Conservation (phyloP, 345 rosid species). For the Eucalyptus brandiana region DNA sequence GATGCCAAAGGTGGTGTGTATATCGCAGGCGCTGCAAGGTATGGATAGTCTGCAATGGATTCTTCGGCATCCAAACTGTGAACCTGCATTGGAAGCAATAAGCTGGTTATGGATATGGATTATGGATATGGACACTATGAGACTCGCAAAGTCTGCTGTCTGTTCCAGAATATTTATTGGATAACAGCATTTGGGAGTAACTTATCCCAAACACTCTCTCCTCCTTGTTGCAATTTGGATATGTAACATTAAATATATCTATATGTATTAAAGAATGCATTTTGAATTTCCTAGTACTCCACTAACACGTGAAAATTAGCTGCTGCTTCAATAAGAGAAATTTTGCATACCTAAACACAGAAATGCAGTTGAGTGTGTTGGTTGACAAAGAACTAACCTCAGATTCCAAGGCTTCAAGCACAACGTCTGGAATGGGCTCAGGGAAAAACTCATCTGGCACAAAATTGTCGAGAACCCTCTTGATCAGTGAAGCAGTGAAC, state of each 20-base stretch:
- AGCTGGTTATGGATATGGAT: background rate
- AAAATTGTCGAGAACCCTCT: constrained; percentile 60
- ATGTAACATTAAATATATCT: background rate
- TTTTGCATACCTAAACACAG: background rate
- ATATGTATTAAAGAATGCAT: background rate
- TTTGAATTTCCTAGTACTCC: background rate
- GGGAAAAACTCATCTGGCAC: constrained; percentile 89
- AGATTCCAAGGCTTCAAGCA: constrained; percentile 63
- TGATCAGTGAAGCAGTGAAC: constrained; percentile 69
- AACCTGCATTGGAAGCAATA: constrained; percentile 18
- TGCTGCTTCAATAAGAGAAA: background rate
- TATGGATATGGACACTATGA: background rate
- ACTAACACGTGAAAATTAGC: background rate
- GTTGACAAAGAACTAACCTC: constrained; percentile 38
- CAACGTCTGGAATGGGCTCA: constrained; percentile 69
- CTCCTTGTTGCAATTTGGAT: background rate
- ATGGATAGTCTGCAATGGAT: constrained; percentile 35
- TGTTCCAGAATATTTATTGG: background rate
- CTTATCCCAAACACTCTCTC: background rate
- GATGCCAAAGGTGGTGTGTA: constrained; percentile 58
- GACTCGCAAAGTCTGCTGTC: background rate
- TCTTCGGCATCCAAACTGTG: constrained; percentile 19
- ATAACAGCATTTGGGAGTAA: background rate
- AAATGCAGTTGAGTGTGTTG: background rate
- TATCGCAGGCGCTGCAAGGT: constrained; percentile 40